Percentiles rank a stretch among this genome's conserved stretches.
Evolutionary conservation across 2,329 filamentous ascomycete genomes (phyloP).

Genomic region (Chaetothyriales sp.): DNA sequence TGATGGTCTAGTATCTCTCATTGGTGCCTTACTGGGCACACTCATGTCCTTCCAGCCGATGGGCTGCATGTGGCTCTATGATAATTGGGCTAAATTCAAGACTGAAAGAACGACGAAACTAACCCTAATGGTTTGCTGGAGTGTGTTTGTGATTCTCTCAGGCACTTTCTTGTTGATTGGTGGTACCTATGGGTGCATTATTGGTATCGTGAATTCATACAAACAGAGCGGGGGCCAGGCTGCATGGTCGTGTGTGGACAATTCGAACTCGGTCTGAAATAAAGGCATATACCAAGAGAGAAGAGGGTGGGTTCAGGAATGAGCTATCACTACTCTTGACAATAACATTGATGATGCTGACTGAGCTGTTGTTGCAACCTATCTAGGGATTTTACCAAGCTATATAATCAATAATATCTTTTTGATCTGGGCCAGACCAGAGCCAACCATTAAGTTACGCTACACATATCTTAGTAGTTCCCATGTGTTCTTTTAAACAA

Average conservation of each 20-base stretch:
- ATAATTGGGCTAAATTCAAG: constrained; percentile 27
- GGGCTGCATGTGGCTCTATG: constrained; percentile 38
- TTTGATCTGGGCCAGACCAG: too few species aligned
- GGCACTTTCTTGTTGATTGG: constrained; percentile 34
- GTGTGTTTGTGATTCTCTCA: constrained; percentile 29
- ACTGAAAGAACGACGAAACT: constrained; percentile 24
- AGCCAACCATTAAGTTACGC: too few species aligned
- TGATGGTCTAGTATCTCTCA: constrained; percentile 3
- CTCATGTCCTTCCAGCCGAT: constrained; percentile 36
- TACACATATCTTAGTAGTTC: too few species aligned
- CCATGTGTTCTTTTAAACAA: too few species aligned
- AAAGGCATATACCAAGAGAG: too few species aligned
- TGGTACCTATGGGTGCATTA: constrained; percentile 29
- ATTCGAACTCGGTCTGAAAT: constrained; percentile 6
- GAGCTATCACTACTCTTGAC: too few species aligned
- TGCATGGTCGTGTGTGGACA: constrained; percentile 8
- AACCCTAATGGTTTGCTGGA: constrained; percentile 24
- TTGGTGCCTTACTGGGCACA: constrained; percentile 25
- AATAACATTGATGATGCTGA: too few species aligned
- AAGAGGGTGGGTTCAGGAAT: too few species aligned
- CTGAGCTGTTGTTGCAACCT: too few species aligned
- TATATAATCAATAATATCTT: too few species aligned
- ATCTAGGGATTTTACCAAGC: too few species aligned
- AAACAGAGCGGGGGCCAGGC: constrained; percentile 1
- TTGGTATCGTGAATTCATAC: constrained; percentile 17